Base-by-base conservation (phyloP, 192 early-diverging fungal species). In the Rhizophagus prolifer region DNA sequence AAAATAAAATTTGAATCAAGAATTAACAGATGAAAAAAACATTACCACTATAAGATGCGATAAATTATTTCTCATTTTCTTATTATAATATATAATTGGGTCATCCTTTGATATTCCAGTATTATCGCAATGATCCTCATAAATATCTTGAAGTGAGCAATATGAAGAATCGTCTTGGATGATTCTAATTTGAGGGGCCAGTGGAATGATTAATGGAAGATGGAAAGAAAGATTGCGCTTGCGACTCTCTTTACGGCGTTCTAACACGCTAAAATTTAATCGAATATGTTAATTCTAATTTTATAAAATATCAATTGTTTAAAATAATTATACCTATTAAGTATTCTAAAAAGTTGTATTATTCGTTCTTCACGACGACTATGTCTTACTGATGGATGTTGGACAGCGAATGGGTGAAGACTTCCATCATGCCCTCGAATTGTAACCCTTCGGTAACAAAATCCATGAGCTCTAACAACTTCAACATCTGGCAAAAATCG, bases 341-440 rank as follows among this genome's bases (percentile, higher is more conserved):
- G 79, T 47, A 98, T 92, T 69, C 96, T 89, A 83, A 96, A 98
- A 47, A 99, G 85, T 79, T 98, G 98, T 77, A 96, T 88, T 70
- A 97, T 92, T 80, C 95, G 88, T 83, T 99, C 98, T 82, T 99
- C 98, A 30, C 97, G 88, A 31, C 96, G 88, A 79, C 93, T 92
- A 74, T 94, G 92, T 64, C 94, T 86, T 19, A 92, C 87, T 14
- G 95, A 91, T n/a, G 95, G 94, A 78, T 98, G 93, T 83, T 99
- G 98, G 30, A 98, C 93, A 70, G 94, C 88, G 83, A 99, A 99
- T 19, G 94, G 90, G 82, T 94, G 88, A 41, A 94, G 79, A 74
- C 88, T 93, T 66, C 97, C 97, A 78, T 98, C 94, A 75, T 95
- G 92, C 23, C 95, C 97, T 16, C 94, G 90, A 70, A 99, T 95